These are phyloP conservation scores for Porcisia hertigi DNA, from an alignment of 208 protist genomes.

Conservation along the genomic window DNA sequence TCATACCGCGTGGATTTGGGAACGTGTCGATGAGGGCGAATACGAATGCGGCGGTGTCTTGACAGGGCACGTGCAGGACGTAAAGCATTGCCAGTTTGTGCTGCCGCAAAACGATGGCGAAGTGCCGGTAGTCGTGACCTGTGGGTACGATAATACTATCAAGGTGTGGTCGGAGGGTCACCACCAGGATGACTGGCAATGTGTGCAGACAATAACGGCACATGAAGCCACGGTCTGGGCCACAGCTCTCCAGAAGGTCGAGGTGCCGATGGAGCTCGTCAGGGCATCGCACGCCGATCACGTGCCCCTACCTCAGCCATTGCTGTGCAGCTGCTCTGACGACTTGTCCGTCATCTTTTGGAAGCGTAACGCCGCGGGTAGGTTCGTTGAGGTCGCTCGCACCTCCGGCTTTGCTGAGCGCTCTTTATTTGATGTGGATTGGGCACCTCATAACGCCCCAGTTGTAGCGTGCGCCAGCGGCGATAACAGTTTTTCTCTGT, in stretches of 20 bases:
- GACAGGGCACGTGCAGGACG: constrained; percentile 89
- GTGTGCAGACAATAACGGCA: constrained; percentile 63
- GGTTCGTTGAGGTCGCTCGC: constrained; percentile 40
- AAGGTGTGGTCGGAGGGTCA: constrained; percentile 70
- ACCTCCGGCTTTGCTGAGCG: constrained; percentile 60
- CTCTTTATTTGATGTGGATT: constrained; percentile 74
- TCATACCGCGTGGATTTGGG: constrained; percentile 92
- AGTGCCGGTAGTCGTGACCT: constrained; percentile 69
- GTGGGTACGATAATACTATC: constrained; percentile 88
- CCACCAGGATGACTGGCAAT: constrained; percentile 90
- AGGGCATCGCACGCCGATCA: constrained; percentile 22
- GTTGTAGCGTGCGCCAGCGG: constrained; percentile 81
- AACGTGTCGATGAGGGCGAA: constrained; percentile 80
- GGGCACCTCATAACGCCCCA: constrained; percentile 47
- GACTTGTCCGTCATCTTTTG: constrained; percentile 75
- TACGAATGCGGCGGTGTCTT: constrained; percentile 91
- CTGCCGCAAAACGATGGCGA: constrained; percentile 53
- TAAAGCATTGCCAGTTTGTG: constrained; percentile 88
- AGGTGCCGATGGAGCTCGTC: constrained; percentile 45
- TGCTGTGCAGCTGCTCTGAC: constrained; percentile 80
- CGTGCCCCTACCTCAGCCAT: constrained; percentile 34
- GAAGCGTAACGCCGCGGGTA: constrained; percentile 39
- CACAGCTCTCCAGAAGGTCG: constrained; percentile 64
- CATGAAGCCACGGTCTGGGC: constrained; percentile 90
- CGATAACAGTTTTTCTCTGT: constrained; percentile 81